Evolutionary conservation across 805 yeast species (phyloP).

Genomic region (Myxozyma sirexii): DNA sequence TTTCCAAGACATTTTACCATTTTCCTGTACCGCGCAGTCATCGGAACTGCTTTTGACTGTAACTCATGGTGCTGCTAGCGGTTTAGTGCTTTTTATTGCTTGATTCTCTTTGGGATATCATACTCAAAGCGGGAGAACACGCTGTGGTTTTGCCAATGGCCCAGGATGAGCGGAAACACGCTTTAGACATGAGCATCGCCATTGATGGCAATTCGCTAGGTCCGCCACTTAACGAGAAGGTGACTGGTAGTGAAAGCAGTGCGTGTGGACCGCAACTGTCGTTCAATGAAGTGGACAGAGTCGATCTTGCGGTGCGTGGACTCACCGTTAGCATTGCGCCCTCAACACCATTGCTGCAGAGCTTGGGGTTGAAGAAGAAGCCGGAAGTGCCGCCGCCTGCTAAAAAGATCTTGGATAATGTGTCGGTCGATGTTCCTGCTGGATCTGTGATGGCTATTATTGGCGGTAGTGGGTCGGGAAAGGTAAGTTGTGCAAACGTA

Average conservation of each 20-base stretch:
- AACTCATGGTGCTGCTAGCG: too few species aligned
- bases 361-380: conserved; percentile 8
- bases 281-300: conserved; percentile 34
- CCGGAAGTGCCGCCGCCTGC: not conserved
- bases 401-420: conserved; percentile 50
- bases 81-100: too few species aligned
- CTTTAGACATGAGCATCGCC: not conserved
- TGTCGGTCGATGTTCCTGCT: conserved; percentile 61
- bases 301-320: conserved; percentile 31
- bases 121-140: too few species aligned
- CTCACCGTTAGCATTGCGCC: conserved; percentile 26
- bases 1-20: too few species aligned
- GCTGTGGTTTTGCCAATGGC: too few species aligned
- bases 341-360: conserved; percentile 1
- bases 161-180: not conserved
- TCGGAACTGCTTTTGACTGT: too few species aligned
- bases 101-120: too few species aligned
- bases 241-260: not conserved
- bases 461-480: conserved; percentile 89
- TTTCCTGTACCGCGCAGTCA: too few species aligned
- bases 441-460: conserved; percentile 75
- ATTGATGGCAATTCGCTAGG: not conserved
- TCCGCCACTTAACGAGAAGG: not conserved
- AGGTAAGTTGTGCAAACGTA: conserved; percentile 39
- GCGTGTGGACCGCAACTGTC: conserved; percentile 28